Evolutionary conservation across 805 yeast species (phyloP).

Genomic region (Ogataea saltuana): DNA sequence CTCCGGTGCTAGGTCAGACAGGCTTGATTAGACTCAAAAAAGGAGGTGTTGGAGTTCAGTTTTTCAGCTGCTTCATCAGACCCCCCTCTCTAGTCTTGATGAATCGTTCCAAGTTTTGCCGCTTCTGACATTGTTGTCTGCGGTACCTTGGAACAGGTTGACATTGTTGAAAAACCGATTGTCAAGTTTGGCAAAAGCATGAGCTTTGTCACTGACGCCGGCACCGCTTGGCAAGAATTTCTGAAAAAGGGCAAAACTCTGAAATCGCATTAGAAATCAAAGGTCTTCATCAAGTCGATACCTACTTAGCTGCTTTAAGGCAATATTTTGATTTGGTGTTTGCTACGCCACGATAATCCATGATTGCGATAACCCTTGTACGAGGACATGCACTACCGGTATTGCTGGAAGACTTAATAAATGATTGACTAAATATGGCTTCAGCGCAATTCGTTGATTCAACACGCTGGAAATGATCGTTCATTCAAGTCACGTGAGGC

Average conservation of each 20-base stretch:
- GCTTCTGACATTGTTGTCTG: constrained; percentile 45
- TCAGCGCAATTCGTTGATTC: constrained; percentile 47
- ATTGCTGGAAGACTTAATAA: constrained; percentile 46
- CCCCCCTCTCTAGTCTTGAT: constrained; percentile 44
- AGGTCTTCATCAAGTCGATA: constrained; percentile 54
- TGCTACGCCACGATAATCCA: constrained; percentile 55
- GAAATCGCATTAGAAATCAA: constrained; percentile 53
- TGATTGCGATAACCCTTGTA: constrained; percentile 59
- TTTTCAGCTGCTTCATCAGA: constrained; percentile 52
- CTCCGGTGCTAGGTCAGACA: constrained; percentile 44
- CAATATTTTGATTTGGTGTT: constrained; percentile 50
- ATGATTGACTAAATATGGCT: constrained; percentile 47
- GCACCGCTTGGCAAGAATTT: constrained; percentile 42
- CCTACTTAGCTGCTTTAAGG: constrained; percentile 49
- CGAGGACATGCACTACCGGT: constrained; percentile 52
- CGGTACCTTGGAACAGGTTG: constrained; percentile 57
- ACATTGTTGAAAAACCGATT: constrained; percentile 47
- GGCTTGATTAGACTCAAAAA: constrained; percentile 42
- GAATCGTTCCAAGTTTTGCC: constrained; percentile 45
- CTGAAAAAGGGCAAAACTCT: constrained; percentile 39
- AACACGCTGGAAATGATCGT: constrained; percentile 56
- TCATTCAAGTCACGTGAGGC: constrained; percentile 52
- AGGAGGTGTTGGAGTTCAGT: constrained; percentile 51
- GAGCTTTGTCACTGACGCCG: constrained; percentile 42
- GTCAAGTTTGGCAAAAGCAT: constrained; percentile 41